Conservation (phyloP, 1,284 basidiomycete genomes). For the Microbotryomycetes sp. region DNA sequence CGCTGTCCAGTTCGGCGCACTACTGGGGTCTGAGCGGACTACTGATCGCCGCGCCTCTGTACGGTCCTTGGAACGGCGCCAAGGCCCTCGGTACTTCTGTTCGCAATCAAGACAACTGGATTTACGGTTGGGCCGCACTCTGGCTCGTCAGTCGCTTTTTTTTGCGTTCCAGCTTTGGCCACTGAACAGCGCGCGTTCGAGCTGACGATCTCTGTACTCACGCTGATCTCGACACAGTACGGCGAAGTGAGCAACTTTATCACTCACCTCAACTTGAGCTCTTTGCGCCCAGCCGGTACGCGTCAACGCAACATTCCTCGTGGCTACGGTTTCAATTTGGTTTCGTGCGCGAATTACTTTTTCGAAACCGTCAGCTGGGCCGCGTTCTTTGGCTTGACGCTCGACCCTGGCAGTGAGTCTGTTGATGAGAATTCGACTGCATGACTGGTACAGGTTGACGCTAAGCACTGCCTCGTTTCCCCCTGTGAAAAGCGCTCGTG, state of each 20-base stretch:
- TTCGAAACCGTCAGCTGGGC: conserved; percentile 80
- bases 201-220: background rate
- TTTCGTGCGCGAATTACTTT: conserved; percentile 91
- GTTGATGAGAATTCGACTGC: no score
- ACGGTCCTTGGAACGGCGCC: conserved; percentile 59
- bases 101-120: conserved; percentile 59
- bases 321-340: conserved; percentile 73
- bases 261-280: conserved; percentile 73
- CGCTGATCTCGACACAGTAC: conserved; percentile 58
- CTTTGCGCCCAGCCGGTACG: conserved; percentile 72
- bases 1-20: conserved; percentile 78
- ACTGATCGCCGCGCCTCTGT: conserved; percentile 68
- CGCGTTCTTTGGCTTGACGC: conserved; percentile 67
- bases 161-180: background rate
- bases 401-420: conserved; percentile 62
- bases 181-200: background rate
- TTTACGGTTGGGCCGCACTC: conserved; percentile 58
- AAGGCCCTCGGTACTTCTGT: conserved; percentile 59
- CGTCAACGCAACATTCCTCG: conserved; percentile 73
- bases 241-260: conserved; percentile 80
- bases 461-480: no score
- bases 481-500: conserved; percentile 59
- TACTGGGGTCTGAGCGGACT: conserved; percentile 80
- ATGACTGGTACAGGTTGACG: background rate
- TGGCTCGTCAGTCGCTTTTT: conserved; percentile 58